Evolutionary conservation across 2,329 filamentous ascomycete genomes (phyloP).

Genomic region (Pyricularia pennisetigena): DNA sequence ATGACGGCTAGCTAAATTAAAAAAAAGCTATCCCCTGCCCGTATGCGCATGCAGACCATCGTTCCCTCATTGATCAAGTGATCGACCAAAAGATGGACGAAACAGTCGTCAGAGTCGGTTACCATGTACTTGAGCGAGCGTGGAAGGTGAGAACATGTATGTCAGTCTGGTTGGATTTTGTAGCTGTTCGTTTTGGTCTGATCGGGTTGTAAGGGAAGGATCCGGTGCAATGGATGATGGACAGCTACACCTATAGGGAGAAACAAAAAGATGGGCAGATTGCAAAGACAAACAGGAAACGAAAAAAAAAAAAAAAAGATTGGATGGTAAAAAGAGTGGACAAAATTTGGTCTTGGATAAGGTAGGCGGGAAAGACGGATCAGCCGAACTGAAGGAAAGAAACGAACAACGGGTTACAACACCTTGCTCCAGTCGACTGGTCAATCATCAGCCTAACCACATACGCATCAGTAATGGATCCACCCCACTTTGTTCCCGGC

Average conservation of each 20-base stretch:
- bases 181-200: background rate
- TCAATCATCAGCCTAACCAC: background rate
- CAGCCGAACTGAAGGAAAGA: background rate
- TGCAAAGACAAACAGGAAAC: background rate
- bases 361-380: background rate
- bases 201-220: background rate
- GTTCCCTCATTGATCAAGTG: background rate
- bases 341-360: background rate
- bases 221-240: background rate
- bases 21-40: background rate
- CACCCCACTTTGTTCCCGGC: background rate
- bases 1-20: background rate
- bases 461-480: background rate
- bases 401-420: background rate
- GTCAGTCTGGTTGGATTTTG: background rate
- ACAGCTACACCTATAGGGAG: background rate
- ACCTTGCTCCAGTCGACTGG: background rate
- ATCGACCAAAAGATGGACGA: background rate
- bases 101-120: background rate
- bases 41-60: background rate
- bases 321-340: background rate
- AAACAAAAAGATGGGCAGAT: background rate
- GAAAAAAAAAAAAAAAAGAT: background rate
- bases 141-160: background rate
- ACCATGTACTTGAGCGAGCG: background rate